Base-by-base conservation (phyloP, 352 stramenopile species). In the Pythium monospermum region DNA sequence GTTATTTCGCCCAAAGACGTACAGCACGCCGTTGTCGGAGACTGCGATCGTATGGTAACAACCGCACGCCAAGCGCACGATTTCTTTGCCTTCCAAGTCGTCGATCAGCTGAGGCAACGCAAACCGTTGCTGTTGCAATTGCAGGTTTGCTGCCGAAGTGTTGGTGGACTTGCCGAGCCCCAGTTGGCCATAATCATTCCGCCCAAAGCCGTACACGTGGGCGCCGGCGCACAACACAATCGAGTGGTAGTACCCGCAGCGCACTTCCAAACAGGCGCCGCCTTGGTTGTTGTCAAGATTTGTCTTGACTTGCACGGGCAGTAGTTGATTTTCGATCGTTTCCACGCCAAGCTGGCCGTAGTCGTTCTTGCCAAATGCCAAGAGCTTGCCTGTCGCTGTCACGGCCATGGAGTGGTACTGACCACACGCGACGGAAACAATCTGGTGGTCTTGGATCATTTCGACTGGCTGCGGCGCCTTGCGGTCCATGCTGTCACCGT, bases 181-280 rank as follows among this genome's bases (percentile, higher is more conserved):
- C 5, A 98, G 68, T 42, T 98, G 92, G 0, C 92, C 92, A 53
- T 98, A 97, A 59, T 98, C 92, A 40, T 98, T 98, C 1, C 90
- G 68, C 6, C 91, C 92, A 69, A 97, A 97, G 0, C 64, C 82
- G 53, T 78, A 95, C 12, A 97, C 57, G 38, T 87, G 76, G 5
- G 67, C 82, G 22, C 68, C 77, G 41, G 57, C 65, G 30, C 71
- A 85, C 0, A 96, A 61, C 4, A 93, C 78, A 28, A 97, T 84
- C 6, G 82, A 88, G 59, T 98, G 91, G 47, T 97, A 98, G 41
- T 97, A 97, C 2, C 88, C 91, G 37, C 87, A 96, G 13, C 81
- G 76, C 6, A 97, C 68, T 37, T 96, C 76, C 10, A 96, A 42
- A 31, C 64, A 82, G 1, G 68, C 49, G n/a, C 90, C 74, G n/a